Percentiles rank a stretch among this genome's conserved stretches.
Evolutionary conservation across 176 grass and related monocot genomes (phyloP).

Genomic region (Dactylis glomerata): DNA sequence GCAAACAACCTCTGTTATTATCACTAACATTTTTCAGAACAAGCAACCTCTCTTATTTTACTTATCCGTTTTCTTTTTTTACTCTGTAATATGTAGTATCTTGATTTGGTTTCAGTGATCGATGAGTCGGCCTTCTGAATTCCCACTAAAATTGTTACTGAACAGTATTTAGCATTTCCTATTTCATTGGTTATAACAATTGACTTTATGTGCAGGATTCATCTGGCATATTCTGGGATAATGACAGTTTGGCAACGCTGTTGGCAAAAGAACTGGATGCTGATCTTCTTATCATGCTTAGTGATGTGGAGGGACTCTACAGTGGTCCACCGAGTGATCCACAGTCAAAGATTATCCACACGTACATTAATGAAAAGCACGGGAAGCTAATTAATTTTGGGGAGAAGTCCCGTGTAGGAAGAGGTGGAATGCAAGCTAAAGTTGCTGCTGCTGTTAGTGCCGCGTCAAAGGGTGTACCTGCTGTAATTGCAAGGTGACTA

Average conservation of each 20-base stretch:
- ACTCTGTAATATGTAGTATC: too few species aligned
- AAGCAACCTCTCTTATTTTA: neutral
- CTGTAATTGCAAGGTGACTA: slow-evolving; percentile 79
- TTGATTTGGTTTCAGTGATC: too few species aligned
- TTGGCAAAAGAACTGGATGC: slow-evolving; percentile 79
- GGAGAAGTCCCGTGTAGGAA: slow-evolving; percentile 91
- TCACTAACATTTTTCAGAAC: neutral
- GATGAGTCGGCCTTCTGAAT: neutral
- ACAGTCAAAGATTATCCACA: slow-evolving; percentile 87
- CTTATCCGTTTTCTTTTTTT: too few species aligned
- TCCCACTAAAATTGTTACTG: neutral
- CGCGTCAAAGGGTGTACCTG: slow-evolving; percentile 77
- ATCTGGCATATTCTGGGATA: slow-evolving; percentile 98
- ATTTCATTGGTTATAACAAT: slow-evolving; percentile 10
- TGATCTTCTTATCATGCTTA: slow-evolving; percentile 90
- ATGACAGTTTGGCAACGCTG: slow-evolving; percentile 89
- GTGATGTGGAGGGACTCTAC: slow-evolving; percentile 95
- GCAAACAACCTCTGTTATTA: neutral
- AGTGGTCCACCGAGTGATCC: slow-evolving; percentile 87
- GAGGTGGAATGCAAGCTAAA: slow-evolving; percentile 98
- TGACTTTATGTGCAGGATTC: slow-evolving; percentile 64
- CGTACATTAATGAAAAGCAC: slow-evolving; percentile 85
- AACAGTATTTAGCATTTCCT: neutral
- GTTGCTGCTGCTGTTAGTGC: slow-evolving; percentile 73
- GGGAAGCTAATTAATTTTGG: slow-evolving; percentile 84